Percentiles rank a stretch among this genome's conserved stretches.
Evolutionary conservation across 169 alveolate genomes (phyloP).

Genomic region (Plasmodium relictum): DNA sequence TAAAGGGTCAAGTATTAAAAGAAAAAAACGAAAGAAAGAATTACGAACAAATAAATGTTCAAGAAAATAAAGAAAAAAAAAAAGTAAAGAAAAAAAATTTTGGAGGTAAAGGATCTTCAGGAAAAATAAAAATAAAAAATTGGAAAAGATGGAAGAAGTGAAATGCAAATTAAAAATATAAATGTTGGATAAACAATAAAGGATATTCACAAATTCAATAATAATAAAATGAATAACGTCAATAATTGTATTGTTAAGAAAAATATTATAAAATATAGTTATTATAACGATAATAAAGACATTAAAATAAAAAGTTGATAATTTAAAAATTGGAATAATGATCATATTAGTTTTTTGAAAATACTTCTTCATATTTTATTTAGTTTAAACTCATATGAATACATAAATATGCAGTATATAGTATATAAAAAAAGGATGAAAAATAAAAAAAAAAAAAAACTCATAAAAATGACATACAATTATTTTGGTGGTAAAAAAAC

Average conservation of each 20-base stretch:
- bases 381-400: no score
- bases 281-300: no score
- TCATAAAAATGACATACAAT: neutral
- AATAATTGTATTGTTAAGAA: no score
- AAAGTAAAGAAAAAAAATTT: conserved; percentile 62
- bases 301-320: no score
- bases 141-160: conserved; percentile 75
- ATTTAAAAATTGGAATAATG: no score
- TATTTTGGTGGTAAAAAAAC: conserved; percentile 80
- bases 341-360: no score
- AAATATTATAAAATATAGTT: no score
- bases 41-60: conserved; percentile 41
- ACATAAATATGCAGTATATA: no score
- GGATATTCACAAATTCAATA: neutral
- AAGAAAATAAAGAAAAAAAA: conserved; percentile 50
- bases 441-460: neutral
- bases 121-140: conserved; percentile 69
- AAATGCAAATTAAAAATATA: conserved; percentile 1
- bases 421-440: no score
- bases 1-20: conserved; percentile 37
- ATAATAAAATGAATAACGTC: neutral
- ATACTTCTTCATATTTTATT: no score
- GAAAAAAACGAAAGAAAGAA: conserved; percentile 67
- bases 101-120: conserved; percentile 76
- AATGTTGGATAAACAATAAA: neutral